Percentiles rank a stretch among this genome's conserved stretches.
Conservation (phyloP, 208 protist species). For the Crithidia fasciculata region DNA sequence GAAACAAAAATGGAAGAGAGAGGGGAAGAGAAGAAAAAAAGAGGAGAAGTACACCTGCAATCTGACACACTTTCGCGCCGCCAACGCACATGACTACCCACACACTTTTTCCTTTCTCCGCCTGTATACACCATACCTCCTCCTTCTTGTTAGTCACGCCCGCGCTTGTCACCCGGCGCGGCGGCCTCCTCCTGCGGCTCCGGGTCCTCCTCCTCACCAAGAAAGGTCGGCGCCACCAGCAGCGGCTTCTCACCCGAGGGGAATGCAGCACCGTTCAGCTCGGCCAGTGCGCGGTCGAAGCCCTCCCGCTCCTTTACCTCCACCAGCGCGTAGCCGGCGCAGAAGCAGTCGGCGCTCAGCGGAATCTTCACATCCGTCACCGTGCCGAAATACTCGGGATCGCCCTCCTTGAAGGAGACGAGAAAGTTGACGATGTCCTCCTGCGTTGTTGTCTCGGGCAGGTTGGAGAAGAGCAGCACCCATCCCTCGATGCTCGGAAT, state of each 20-base stretch:
- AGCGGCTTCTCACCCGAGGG: conserved; percentile 48
- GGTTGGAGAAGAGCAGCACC: conserved; percentile 74
- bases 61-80: too few relatives aligned
- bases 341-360: conserved; percentile 70
- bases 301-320: conserved; percentile 65
- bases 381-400: conserved; percentile 66
- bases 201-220: conserved; percentile 72
- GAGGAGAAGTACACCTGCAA: too few relatives aligned
- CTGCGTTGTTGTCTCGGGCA: conserved; percentile 64
- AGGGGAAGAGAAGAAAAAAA: too few relatives aligned
- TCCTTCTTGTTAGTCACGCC: conserved; percentile 28
- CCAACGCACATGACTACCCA: neutral
- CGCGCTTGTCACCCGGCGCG: conserved; percentile 43
- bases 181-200: conserved; percentile 30
- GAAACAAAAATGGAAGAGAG: too few relatives aligned
- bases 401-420: conserved; percentile 46
- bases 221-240: conserved; percentile 64
- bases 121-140: neutral
- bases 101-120: neutral
- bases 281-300: conserved; percentile 62
- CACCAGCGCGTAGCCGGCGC: conserved; percentile 82
- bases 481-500: conserved; percentile 89
- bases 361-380: conserved; percentile 74
- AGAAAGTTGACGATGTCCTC: conserved; percentile 76
- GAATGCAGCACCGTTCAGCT: conserved; percentile 57